phyloP scores from a whole-genome alignment of 495 filamentous ascomycete genomes.

The Penicillium paxilli region DNA sequence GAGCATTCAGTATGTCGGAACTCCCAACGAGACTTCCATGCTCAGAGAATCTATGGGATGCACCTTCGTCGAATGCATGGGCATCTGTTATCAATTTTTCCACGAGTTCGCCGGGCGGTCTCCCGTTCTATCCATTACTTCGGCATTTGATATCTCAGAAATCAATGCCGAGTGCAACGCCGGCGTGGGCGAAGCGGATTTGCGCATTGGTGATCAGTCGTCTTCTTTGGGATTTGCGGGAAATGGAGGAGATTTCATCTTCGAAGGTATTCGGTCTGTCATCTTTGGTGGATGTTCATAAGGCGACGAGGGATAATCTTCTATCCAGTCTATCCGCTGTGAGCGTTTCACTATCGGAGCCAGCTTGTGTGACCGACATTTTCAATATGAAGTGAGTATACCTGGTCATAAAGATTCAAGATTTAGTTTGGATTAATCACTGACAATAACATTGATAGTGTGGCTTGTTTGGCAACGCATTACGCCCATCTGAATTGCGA shows the following conservation, averaged over 20 bases:
- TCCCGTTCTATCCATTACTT: neutral
- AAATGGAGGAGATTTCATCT: neutral
- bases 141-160: neutral
- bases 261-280: neutral
- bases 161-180: neutral
- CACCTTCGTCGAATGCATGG: neutral
- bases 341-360: neutral
- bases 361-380: neutral
- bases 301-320: neutral
- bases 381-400: neutral
- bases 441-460: neutral
- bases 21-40: neutral
- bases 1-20: neutral
- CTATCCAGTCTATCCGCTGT: neutral
- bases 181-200: neutral
- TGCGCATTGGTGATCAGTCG: neutral
- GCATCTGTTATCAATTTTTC: neutral
- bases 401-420: too few species aligned
- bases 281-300: neutral
- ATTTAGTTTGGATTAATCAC: too few species aligned
- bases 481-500: neutral
- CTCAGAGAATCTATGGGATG: neutral
- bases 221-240: neutral
- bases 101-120: neutral
- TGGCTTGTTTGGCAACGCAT: neutral